phyloP scores from a whole-genome alignment of 2,329 filamentous ascomycete species.

The Arthrocladium fulminans region DNA sequence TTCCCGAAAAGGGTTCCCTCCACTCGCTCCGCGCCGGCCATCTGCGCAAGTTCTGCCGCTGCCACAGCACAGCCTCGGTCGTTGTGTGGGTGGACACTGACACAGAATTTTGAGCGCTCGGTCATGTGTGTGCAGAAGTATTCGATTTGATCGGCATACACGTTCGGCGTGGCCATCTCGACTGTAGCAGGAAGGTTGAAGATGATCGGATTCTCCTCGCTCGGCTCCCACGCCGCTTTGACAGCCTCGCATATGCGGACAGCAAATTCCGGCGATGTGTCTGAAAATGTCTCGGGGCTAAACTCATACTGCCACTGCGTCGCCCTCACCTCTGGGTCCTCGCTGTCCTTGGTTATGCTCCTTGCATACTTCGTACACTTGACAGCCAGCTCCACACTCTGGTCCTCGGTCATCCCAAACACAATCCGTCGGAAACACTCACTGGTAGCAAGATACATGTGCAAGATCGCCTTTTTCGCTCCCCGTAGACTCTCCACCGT shows the following conservation, averaged over 20 bases:
- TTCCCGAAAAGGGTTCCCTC: slow-evolving; percentile 93
- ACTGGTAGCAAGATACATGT: slow-evolving; percentile 93
- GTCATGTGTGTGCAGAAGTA: slow-evolving; percentile 83
- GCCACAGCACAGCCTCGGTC: slow-evolving; percentile 85
- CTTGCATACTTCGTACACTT: slow-evolving; percentile 78
- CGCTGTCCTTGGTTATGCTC: slow-evolving; percentile 70
- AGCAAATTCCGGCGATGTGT: slow-evolving; percentile 75
- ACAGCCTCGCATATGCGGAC: slow-evolving; percentile 83
- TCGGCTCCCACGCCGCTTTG: slow-evolving; percentile 85
- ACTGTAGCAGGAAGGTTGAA: slow-evolving; percentile 96
- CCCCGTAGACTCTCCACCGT: slow-evolving; percentile 85
- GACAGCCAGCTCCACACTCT: slow-evolving; percentile 73
- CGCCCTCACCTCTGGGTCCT: slow-evolving; percentile 46
- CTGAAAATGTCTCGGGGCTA: slow-evolving; percentile 63
- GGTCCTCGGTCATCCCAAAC: slow-evolving; percentile 75
- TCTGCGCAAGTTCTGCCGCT: slow-evolving; percentile 84
- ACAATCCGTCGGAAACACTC: slow-evolving; percentile 90
- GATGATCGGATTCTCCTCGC: slow-evolving; percentile 68
- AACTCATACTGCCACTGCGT: slow-evolving; percentile 49
- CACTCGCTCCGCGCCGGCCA: slow-evolving; percentile 90
- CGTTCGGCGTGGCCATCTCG: slow-evolving; percentile 87
- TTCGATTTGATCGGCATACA: slow-evolving; percentile 94
- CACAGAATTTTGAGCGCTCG: slow-evolving; percentile 76
- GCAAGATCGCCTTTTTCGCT: slow-evolving; percentile 85
- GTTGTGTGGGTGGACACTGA: slow-evolving; percentile 90